Conservation (phyloP, 2,329 filamentous ascomycete genomes). For the Periconia macrospinosa region DNA sequence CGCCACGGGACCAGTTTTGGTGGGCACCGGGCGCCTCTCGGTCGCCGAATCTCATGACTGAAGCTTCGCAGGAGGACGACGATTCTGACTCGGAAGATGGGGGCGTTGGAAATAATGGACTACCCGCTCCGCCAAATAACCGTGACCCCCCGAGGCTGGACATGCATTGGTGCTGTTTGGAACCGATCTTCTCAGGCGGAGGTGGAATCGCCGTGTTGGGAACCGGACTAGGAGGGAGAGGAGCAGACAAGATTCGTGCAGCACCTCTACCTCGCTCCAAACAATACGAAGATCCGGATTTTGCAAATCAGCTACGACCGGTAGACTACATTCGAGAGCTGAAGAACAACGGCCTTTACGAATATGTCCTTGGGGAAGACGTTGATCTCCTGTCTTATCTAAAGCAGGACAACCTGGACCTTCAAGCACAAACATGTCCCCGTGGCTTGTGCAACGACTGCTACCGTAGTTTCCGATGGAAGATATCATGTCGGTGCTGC, state of each 20-base stretch:
- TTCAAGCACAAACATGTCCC: conserved; percentile 52
- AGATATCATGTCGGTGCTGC: conserved; percentile 61
- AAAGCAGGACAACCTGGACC: conserved; percentile 46
- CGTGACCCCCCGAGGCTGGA: conserved; percentile 53
- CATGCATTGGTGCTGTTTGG: conserved; percentile 63
- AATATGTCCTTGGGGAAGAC: conserved; percentile 45
- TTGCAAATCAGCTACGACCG: conserved; percentile 51
- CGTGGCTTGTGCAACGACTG: conserved; percentile 61
- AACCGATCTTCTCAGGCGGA: conserved; percentile 62
- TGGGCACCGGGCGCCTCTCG: conserved; percentile 60
- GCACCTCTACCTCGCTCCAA: conserved; percentile 58
- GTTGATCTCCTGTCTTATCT: conserved; percentile 44
- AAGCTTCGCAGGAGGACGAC: conserved; percentile 46
- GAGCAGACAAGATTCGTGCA: conserved; percentile 59
- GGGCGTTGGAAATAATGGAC: conserved; percentile 37
- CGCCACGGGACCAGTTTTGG: conserved; percentile 52
- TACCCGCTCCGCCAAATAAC: conserved; percentile 36
- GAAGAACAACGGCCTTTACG: conserved; percentile 46
- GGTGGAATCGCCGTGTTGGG: conserved; percentile 61
- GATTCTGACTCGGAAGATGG: conserved; percentile 42
- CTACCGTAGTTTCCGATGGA: conserved; percentile 61
- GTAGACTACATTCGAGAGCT: conserved; percentile 46
- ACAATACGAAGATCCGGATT: conserved; percentile 61
- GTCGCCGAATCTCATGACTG: conserved; percentile 62
- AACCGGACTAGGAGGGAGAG: conserved; percentile 50